These are phyloP conservation scores for Thermoascus crustaceus DNA, from an alignment of 2,329 filamentous ascomycete species.

Conservation along the genomic window DNA sequence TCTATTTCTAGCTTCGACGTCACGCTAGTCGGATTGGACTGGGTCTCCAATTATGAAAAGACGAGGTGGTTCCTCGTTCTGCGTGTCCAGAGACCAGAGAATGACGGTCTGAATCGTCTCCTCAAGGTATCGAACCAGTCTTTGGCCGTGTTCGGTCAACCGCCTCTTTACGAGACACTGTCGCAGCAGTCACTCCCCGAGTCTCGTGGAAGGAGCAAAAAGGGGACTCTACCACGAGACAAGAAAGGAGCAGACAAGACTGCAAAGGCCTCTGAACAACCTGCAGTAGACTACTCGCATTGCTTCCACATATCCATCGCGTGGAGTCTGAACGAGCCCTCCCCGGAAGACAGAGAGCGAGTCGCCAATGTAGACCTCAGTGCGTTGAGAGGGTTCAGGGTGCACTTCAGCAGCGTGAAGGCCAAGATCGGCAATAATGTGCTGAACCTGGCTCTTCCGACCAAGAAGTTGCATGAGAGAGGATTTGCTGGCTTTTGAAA, in stretches of 20 bases:
- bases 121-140: constrained; percentile 59
- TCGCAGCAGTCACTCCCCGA: constrained; percentile 7
- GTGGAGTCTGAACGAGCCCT: constrained; percentile 61
- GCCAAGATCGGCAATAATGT: constrained; percentile 68
- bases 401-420: constrained; percentile 58
- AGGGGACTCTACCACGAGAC: constrained; percentile 15
- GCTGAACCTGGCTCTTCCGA: constrained; percentile 23
- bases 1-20: constrained; percentile 40
- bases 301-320: constrained; percentile 85
- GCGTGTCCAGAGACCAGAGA: constrained; percentile 43
- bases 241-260: constrained; percentile 11
- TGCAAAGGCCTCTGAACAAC: constrained; percentile 14
- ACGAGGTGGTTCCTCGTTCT: constrained; percentile 81
- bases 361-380: constrained; percentile 17
- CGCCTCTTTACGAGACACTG: constrained; percentile 54
- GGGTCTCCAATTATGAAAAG: constrained; percentile 58
- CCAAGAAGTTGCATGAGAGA: constrained; percentile 6
- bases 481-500: constrained; percentile 12
- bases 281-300: constrained; percentile 37
- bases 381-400: constrained; percentile 34
- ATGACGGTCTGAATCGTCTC: constrained; percentile 53
- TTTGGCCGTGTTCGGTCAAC: constrained; percentile 55
- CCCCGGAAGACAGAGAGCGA: constrained; percentile 32
- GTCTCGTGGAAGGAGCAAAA: constrained; percentile 3
- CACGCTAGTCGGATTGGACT: constrained; percentile 44